Base-by-base conservation (phyloP, 805 yeast species). In the Komagataella populi region DNA sequence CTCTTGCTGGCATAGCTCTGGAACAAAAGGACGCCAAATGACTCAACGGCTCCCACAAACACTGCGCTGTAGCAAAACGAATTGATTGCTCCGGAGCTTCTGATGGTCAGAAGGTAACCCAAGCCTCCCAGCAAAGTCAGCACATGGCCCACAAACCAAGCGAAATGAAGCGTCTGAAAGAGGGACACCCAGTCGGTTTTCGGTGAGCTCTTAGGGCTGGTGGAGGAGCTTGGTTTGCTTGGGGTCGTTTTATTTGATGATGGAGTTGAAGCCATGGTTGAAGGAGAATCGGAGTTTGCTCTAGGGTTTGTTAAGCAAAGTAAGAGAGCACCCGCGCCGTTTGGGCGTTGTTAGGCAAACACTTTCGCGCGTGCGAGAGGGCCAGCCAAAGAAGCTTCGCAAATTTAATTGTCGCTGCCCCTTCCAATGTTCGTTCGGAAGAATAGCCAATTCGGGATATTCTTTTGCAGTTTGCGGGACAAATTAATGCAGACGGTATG, bases 21-120 rank as follows among this genome's bases (percentile, higher is more conserved):
- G 63, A 71, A 81, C 30, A 84, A 66, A 53, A 88, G 84, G 54
- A 90, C 78, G 23, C 87, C 87, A 63, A 87, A 88, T 20, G 95
- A 81, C 55, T 74, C 77, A 45, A 85, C 62, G 6, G 84, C 83
- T 7, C 89, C 84, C 7, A 83, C 46, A 55, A 80, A 80, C 1
- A 84, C 73, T 51, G 76, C 58, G 49, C 77, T 73, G 69, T 87
- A 87, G 70, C 83, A 74, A 51, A 69, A 55, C 10, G 57, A 51
- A 48, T 73, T 71, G 56, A 72, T 61, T n/a, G 61, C 50, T 43
- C 69, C 49, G 47, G 59, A 55, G 50, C 64, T 58, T 46, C 70
- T 50, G 48, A 66, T 63, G 4, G 72, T 63, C 22, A 68, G 57
- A 24, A 67, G 56, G 55, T 72, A 80, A 49, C 70, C 55, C 7